Conservation (phyloP, 2,329 filamentous ascomycete genomes). For the Fusarium globosum region DNA sequence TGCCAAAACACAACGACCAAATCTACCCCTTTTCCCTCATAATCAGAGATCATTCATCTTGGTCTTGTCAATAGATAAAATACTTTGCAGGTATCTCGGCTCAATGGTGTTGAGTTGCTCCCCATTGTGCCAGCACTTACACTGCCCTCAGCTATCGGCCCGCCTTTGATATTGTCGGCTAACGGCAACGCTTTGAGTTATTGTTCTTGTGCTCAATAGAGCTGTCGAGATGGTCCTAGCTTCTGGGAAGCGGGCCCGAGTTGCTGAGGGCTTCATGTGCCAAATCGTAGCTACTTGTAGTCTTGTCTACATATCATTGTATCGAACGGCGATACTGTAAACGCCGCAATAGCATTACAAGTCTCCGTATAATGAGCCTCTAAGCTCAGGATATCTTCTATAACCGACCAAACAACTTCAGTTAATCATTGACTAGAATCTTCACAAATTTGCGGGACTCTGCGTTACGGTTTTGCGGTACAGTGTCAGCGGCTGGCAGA, state of each 20-base stretch:
- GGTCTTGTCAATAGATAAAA: not conserved
- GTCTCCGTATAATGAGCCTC: not conserved
- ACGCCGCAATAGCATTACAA: not conserved
- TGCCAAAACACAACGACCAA: not conserved
- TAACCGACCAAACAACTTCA: not conserved
- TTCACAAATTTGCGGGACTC: not conserved
- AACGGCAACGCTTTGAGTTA: not conserved
- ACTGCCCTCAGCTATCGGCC: not conserved
- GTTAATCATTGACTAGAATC: too few species aligned
- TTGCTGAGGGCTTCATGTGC: not conserved
- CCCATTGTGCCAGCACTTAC: not conserved
- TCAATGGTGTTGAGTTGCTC: conserved; percentile 4
- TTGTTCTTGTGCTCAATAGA: not conserved
- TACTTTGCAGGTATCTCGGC: not conserved
- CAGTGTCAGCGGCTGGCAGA: not conserved
- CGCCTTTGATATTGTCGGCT: conserved; percentile 25
- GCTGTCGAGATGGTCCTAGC: not conserved
- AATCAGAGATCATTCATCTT: not conserved
- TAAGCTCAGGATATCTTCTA: not conserved
- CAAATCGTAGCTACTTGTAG: not conserved
- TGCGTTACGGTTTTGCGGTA: not conserved
- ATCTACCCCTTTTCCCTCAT: not conserved
- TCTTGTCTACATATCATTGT: not conserved
- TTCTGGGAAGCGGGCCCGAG: not conserved
- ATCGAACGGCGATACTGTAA: not conserved